Percentiles rank a stretch among this genome's conserved stretches.
These are phyloP conservation scores for Tilletia indica DNA, from an alignment of 1,284 basidiomycete genomes.

Conservation along the genomic window DNA sequence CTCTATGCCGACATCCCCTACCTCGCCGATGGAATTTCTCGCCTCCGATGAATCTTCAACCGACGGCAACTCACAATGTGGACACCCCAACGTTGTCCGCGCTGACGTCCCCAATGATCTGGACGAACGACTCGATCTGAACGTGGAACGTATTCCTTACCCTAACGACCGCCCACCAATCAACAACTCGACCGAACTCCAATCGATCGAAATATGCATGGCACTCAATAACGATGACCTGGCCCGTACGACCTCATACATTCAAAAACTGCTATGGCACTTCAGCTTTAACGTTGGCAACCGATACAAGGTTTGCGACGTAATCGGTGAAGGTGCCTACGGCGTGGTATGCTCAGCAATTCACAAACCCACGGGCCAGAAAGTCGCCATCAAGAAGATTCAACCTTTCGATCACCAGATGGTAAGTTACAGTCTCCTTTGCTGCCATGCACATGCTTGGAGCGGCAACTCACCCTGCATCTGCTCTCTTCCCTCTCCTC, in stretches of 20 bases:
- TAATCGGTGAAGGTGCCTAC: conserved; percentile 59
- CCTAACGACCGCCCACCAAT: not conserved
- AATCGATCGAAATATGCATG: not conserved
- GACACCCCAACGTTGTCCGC: too few relatives aligned
- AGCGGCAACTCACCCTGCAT: not conserved
- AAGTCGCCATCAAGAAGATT: conserved; percentile 59
- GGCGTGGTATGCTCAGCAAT: conserved; percentile 58
- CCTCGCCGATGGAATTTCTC: conserved; percentile 5
- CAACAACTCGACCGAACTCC: not conserved
- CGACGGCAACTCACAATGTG: not conserved
- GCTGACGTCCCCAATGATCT: not conserved
- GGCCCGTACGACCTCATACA: not conserved
- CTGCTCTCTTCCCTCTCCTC: not conserved
- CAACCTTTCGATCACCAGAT: conserved; percentile 55
- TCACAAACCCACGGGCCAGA: conserved; percentile 55
- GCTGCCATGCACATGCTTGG: not conserved
- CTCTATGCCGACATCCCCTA: not conserved
- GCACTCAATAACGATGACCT: not conserved
- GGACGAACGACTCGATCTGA: not conserved
- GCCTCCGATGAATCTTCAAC: not conserved
- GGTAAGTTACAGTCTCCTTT: conserved; percentile 15
- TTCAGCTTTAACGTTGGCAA: conserved; percentile 32
- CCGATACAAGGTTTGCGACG: conserved; percentile 55
- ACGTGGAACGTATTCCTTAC: not conserved
- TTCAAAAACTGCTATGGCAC: conserved; percentile 5